Conservation (phyloP, 192 early-diverging fungal genomes). For the Phycomyces nitens region DNA sequence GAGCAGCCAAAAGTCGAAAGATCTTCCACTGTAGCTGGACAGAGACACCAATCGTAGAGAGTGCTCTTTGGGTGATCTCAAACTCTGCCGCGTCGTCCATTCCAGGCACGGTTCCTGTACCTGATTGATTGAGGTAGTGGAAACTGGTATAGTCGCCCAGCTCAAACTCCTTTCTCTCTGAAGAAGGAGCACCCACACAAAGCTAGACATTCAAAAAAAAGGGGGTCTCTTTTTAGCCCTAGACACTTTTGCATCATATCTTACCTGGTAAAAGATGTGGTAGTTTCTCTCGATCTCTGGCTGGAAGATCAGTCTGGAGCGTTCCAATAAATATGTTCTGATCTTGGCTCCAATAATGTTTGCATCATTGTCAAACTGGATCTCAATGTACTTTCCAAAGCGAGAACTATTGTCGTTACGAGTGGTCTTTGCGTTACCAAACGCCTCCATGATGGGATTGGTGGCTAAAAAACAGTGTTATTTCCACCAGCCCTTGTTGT, state of each 20-base stretch:
- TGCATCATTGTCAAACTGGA: constrained; percentile 80
- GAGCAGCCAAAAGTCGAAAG: constrained; percentile 85
- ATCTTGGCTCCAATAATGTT: constrained; percentile 93
- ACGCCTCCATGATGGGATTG: constrained; percentile 99
- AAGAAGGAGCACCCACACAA: constrained; percentile 81
- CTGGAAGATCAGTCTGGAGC: constrained; percentile 94
- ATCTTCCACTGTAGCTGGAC: constrained; percentile 83
- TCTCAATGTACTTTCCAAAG: constrained; percentile 98
- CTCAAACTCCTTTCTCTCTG: constrained; percentile 76
- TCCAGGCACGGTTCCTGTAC: constrained; percentile 69
- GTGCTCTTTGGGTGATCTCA: constrained; percentile 75
- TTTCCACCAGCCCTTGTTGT: no score
- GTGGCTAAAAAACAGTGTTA: constrained; percentile 58
- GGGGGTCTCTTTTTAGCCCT: no score
- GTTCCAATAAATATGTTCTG: constrained; percentile 93
- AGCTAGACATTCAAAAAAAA: constrained; percentile 41
- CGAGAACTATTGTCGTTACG: constrained; percentile 98
- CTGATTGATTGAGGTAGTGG: constrained; percentile 85
- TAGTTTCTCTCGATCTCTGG: constrained; percentile 93
- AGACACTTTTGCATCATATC: not conserved
- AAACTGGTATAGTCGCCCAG: constrained; percentile 71
- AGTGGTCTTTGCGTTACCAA: constrained; percentile 99
- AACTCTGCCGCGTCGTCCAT: constrained; percentile 95
- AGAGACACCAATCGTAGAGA: constrained; percentile 86
- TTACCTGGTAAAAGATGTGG: constrained; percentile 96